Base-by-base conservation (phyloP, 2,329 filamentous ascomycete genomes). In the Pseudogymnoascus sp. region DNA sequence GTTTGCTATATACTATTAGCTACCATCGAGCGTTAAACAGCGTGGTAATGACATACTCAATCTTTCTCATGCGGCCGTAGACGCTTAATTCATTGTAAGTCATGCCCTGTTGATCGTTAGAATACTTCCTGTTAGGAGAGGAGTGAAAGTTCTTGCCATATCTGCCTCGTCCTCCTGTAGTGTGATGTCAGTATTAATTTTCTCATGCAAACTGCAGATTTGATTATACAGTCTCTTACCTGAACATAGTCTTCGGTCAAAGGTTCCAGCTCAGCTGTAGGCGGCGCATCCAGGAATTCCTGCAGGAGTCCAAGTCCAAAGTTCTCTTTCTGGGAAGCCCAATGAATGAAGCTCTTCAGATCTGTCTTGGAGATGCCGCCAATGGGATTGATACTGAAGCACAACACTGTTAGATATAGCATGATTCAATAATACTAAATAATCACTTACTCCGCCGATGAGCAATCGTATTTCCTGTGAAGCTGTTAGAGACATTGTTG, bases 291-390 rank as follows among this genome's bases (percentile, higher is more conserved):
- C 40, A 92, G 74, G 75, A 92, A 93, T 9, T 84, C 80, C 9
- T 83, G 74, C 1, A 91, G 80, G 62, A 88, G 83, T 0, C 87
- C 86, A 1, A 93, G 74, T 7, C 46, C 46, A 56, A 56, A 56
- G 4, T 81, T 73, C 70, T 89, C 91, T 37, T 80, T 76, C 17
- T 72, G 76, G 61, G 78, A 74, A 2, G 86, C 82, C 80, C 84
- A 91, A n/a, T 76, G 77, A 64, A 91, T 88, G 75, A 93, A 91
- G 9, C 81, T 75, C 72, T 89, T 90, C 1, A 91, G 77, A 56
- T 56, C 46, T n/a, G 46, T 56, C 11, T 56, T 91, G 64, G 75
- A 75, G 38, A 82, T 81, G 5, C 79, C 80, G 15, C 84, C 86
- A 60, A 88, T 87, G 3, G 86, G 86, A 68, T 88, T 85, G 71